Evolutionary conservation across 1,139 yeast species (phyloP), one percentile per base, ranked within the genome.

Genomic region (Suhomyces bribrorum): DNA sequence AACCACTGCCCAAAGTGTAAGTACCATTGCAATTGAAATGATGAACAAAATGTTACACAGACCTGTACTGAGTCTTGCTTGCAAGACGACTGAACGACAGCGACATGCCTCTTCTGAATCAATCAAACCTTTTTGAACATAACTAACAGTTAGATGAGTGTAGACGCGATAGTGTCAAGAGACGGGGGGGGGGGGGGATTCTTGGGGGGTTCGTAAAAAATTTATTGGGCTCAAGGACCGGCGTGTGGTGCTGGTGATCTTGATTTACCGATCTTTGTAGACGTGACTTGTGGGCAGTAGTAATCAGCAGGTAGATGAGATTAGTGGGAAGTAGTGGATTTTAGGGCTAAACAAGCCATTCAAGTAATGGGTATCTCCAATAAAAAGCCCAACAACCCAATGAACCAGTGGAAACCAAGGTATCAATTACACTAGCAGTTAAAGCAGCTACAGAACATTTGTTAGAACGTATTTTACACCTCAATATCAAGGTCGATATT

Each of bases 41-140:
- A 65, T 65, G 71, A 65, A 51, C 57, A 49, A 56, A 55, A 50
- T 50, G 59, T 59, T 59, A 58, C 69, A 65, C 71, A 65, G 71
- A 65, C 71, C 71, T 65, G 71, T 60, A 59, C 71, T 64, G 67
- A 65, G 53, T 53, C 39, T 35, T 44, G 45, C 46, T 36, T 40
- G 45, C 39, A 38, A 31, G 36, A 29, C 37, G 38, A 18, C 33
- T 50, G 54, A 49, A 47, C 53, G 50, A 49, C 46, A 49, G 45
- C 46, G 47, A 49, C 52, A 47, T 48, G 66, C 68, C 64, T 60
- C 58, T 59, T 48, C 52, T 48, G 52, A 48, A 39, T 38, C 36
- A 33, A 32, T 23, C 25, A 20, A 20, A 20, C 23, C n/a, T n/a
- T n/a, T n/a, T 13, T 29, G 32, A 29, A 29, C 32, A 29, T 15